Base-by-base conservation (phyloP, 2,329 filamentous ascomycete genomes). In the Ascochyta clinopodiicola region DNA sequence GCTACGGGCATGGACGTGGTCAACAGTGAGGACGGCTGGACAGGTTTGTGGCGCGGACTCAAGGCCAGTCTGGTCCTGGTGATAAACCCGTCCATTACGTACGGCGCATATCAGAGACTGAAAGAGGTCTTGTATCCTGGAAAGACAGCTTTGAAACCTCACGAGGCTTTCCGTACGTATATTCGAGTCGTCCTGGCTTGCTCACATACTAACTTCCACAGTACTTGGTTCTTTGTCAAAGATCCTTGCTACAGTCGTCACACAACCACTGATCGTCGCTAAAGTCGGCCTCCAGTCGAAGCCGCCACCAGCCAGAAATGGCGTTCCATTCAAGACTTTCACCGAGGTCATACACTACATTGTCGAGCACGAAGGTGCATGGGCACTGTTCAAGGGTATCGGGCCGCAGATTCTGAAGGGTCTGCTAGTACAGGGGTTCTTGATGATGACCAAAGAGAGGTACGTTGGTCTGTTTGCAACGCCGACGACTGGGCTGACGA, bases 371-470 rank as follows among this genome's bases (percentile, higher is more conserved):
- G 95, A 99, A 73, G 95, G 95, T 3, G 74, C 85, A 0, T 69
- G 88, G 12, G 89, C 89, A n/a, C 82, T 99, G 1, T 99, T 98
- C 82, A 99, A 99, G 80, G 95, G 95, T 37, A 96, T 99, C 64
- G 92, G 87, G 0, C 95, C 95, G 3, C 95, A 99, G 76, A 90
- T 99, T 46, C 77, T 92, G 56, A 99, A 99, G 78, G 95, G 95
- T 1, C 79, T 99, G 47, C 75, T 99, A 44, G 95, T 99, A 2
- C 95, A 99, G 73, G 95, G 95, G 44, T 86, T 99, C 51, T 81
- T 99, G 35, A 99, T 99, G 95, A 99, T 97, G 92, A 95, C 92
- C 43, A 99, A 99, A 79, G 95, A 99, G 79, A 86, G 92, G 90
- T 92, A 82, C 64, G 82, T 37, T n/a, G 2, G 2, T 10, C 25